Evolutionary conservation across 177 flowering plant genomes (phyloP).

Genomic region (Tripterygium wilfordii): DNA sequence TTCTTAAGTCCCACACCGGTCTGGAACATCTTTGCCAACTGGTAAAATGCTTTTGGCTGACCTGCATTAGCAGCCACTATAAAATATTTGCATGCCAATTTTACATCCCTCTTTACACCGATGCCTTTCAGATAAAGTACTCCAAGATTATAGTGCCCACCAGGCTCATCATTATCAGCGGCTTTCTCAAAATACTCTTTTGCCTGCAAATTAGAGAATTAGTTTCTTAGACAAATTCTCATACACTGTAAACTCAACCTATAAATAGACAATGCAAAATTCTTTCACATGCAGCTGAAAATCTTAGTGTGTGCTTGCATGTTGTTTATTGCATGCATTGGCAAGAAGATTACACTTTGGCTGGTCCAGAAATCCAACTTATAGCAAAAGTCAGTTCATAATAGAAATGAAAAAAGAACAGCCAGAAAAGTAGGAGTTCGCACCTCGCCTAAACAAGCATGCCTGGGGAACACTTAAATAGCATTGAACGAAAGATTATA

Average conservation of each 20-base stretch:
- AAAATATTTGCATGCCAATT: conserved; percentile 53
- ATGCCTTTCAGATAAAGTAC: conserved; percentile 87
- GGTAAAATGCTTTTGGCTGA: conserved; percentile 96
- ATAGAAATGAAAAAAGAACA: no score
- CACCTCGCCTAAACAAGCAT: no score
- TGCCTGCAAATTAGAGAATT: conserved; percentile 48
- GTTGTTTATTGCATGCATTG: no score
- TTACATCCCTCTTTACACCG: conserved; percentile 80
- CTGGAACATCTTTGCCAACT: conserved; percentile 96
- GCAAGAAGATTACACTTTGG: no score
- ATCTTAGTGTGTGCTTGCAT: no score
- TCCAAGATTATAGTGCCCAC: conserved; percentile 93
- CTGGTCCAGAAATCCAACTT: no score
- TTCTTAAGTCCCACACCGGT: conserved; percentile 87
- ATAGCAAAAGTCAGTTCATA: no score
- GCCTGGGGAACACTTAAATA: no score
- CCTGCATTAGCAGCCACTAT: conserved; percentile 76
- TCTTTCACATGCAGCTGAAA: no score
- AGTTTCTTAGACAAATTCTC: neutral
- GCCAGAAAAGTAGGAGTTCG: no score
- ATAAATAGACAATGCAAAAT: no score
- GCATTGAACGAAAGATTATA: no score
- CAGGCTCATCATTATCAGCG: conserved; percentile 77
- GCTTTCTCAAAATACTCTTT: conserved; percentile 93
- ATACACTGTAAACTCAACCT: neutral